Conservation (phyloP, 2,329 filamentous ascomycete species). For the Cryphonectria radicalis region DNA sequence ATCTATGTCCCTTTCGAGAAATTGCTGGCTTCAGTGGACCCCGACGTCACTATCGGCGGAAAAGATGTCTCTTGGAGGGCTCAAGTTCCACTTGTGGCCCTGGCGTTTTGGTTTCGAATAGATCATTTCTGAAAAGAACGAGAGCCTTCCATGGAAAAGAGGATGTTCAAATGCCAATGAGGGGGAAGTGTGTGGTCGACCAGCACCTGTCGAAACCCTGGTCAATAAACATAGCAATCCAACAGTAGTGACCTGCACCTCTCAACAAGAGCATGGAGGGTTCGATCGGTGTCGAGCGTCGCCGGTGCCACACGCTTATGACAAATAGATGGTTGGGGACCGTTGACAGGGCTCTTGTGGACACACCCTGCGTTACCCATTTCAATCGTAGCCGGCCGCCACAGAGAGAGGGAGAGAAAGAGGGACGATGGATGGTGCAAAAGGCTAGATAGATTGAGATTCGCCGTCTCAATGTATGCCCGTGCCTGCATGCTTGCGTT, state of each 20-base stretch:
- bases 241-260: background rate
- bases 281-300: constrained; percentile 4
- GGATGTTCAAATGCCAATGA: background rate
- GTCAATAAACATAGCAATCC: background rate
- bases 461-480: constrained; percentile 8
- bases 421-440: constrained; percentile 12
- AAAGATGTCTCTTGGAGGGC: background rate
- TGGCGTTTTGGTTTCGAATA: background rate
- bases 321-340: background rate
- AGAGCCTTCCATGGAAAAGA: background rate
- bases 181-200: background rate
- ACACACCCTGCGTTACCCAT: constrained; percentile 21
- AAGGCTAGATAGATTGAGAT: constrained; percentile 22
- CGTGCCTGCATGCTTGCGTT: background rate
- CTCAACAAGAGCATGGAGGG: background rate
- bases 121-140: background rate
- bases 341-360: background rate
- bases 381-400: constrained; percentile 22
- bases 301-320: constrained; percentile 10
- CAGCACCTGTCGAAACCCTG: background rate
- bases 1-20: background rate
- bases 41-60: background rate
- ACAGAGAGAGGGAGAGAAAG: background rate
- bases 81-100: background rate
- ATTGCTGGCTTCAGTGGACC: background rate